Evolutionary conservation across 2,329 filamentous ascomycete genomes (phyloP).

Genomic region (Xylariomycetidae sp.): DNA sequence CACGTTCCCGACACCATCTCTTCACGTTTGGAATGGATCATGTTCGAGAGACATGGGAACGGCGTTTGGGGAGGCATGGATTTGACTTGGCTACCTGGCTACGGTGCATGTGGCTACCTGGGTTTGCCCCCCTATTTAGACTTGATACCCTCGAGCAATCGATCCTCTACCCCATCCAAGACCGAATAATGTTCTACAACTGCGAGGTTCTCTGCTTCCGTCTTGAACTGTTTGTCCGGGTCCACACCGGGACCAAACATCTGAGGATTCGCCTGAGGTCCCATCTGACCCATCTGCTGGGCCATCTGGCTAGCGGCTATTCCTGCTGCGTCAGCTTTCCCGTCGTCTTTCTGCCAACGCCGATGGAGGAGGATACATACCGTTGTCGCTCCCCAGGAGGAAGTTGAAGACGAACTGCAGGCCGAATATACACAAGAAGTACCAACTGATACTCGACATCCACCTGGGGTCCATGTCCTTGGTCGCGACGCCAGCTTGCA

Average conservation of each 20-base stretch:
- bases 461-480: constrained; percentile 94
- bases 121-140: constrained; percentile 26
- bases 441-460: constrained; percentile 99
- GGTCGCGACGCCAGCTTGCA: constrained; percentile 94
- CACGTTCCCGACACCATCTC: too few relatives aligned
- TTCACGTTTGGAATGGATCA: too few relatives aligned
- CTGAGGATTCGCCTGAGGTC: constrained; percentile 56
- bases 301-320: constrained; percentile 86
- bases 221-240: constrained; percentile 90
- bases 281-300: constrained; percentile 76
- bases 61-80: constrained; percentile 10
- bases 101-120: constrained; percentile 1
- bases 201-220: constrained; percentile 90
- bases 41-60: too few relatives aligned
- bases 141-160: constrained; percentile 60
- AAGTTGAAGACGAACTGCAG: constrained; percentile 97
- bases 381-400: constrained; percentile 90
- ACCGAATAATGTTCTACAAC: constrained; percentile 93
- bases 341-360: background rate
- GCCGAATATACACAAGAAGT: constrained; percentile 95
- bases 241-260: constrained; percentile 92
- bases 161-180: constrained; percentile 80
- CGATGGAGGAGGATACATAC: constrained; percentile 52
- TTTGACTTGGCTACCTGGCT: too few relatives aligned
- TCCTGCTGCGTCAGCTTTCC: constrained; percentile 1